Conservation (phyloP, 805 yeast species). For the Starmerella apis region DNA sequence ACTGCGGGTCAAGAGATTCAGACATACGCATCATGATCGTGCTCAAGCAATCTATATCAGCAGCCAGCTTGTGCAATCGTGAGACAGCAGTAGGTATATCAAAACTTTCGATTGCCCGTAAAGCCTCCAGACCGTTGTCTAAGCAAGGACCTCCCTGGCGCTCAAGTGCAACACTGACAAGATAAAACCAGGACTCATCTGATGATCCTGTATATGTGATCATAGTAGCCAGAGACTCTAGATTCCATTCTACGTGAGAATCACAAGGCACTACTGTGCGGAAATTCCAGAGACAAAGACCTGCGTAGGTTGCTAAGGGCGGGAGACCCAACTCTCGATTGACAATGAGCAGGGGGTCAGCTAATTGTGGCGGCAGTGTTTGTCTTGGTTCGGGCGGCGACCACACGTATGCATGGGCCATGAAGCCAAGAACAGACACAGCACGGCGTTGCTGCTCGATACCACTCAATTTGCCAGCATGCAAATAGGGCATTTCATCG, state of each 20-base stretch:
- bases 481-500: conserved; percentile 52
- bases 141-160: conserved; percentile 66
- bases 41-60: conserved; percentile 62
- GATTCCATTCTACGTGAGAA: conserved; percentile 36
- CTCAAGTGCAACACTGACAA: conserved; percentile 81
- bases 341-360: conserved; percentile 57
- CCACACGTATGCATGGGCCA: conserved; percentile 89
- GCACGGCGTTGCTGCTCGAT: conserved; percentile 61
- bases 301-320: conserved; percentile 80
- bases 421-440: conserved; percentile 63
- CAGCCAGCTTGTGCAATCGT: conserved; percentile 57
- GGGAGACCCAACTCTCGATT: conserved; percentile 60
- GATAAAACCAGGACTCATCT: conserved; percentile 90
- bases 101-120: conserved; percentile 43
- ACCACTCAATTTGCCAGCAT: conserved; percentile 37
- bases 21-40: conserved; percentile 69
- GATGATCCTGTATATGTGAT: conserved; percentile 80
- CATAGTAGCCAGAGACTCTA: conserved; percentile 64
- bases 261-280: conserved; percentile 46
- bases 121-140: conserved; percentile 55
- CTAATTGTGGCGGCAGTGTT: conserved; percentile 53
- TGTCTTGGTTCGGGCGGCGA: conserved; percentile 47
- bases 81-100: conserved; percentile 36
- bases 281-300: conserved; percentile 82
- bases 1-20: conserved; percentile 90